phyloP scores from a whole-genome alignment of 495 filamentous ascomycete species.

The Penicillium crystallinum region DNA sequence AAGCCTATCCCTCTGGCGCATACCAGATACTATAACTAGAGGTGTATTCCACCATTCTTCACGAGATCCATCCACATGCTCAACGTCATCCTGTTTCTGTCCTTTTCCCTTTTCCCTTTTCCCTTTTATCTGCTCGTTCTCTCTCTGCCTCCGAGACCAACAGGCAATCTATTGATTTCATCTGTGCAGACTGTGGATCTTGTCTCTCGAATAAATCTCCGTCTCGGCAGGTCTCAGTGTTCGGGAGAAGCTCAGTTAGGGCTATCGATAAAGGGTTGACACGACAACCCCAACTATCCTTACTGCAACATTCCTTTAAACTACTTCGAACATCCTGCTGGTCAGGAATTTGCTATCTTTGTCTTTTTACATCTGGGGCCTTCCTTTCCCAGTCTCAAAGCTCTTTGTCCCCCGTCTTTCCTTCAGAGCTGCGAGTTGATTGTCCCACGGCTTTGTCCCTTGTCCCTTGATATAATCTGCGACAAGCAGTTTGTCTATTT shows the following conservation, averaged over 20 bases:
- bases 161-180: slow-evolving; percentile 18
- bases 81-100: slow-evolving; percentile 32
- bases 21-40: slow-evolving; percentile 33
- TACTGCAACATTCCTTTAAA: slow-evolving; percentile 36
- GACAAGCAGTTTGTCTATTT: not conserved
- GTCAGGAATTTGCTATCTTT: slow-evolving; percentile 16
- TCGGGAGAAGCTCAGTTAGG: slow-evolving; percentile 22
- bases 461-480: not conserved
- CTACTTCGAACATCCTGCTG: slow-evolving; percentile 24
- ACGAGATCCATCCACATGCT: slow-evolving; percentile 37
- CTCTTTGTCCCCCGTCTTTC: not conserved
- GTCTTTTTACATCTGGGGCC: not conserved
- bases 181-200: slow-evolving; percentile 8
- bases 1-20: slow-evolving; percentile 18
- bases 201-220: slow-evolving; percentile 23
- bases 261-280: slow-evolving; percentile 42
- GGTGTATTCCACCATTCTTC: slow-evolving; percentile 30
- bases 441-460: not conserved
- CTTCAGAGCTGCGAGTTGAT: not conserved
- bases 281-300: slow-evolving; percentile 45
- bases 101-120: slow-evolving; percentile 17
- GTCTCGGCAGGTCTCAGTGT: slow-evolving; percentile 28
- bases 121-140: slow-evolving; percentile 11
- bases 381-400: not conserved
- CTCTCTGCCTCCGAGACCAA: slow-evolving; percentile 3